These are phyloP conservation scores for Teratosphaeria epicoccoides DNA, from an alignment of 2,329 filamentous ascomycete genomes.

Conservation along the genomic window DNA sequence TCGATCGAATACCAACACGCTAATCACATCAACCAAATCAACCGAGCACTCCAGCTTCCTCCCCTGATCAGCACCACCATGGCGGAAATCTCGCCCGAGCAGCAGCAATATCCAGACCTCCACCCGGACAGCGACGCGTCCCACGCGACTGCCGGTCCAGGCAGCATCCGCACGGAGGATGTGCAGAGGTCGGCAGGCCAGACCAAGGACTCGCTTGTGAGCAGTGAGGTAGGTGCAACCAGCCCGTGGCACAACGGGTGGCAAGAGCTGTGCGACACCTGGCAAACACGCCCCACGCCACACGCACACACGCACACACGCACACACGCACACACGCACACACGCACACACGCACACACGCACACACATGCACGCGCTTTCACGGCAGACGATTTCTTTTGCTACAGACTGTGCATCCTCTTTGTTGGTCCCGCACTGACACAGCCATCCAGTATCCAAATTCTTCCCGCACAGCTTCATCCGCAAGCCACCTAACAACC, in stretches of 20 bases:
- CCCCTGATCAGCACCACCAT: constrained; percentile 5
- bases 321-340: too few species aligned
- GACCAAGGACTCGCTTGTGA: constrained; percentile 29
- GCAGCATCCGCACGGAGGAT: constrained; percentile 2
- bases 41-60: too few species aligned
- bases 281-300: neutral
- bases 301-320: too few species aligned
- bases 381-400: too few species aligned
- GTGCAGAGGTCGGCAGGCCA: constrained; percentile 9
- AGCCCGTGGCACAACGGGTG: constrained; percentile 23
- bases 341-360: too few species aligned
- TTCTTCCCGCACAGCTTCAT: neutral
- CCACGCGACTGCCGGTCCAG: constrained; percentile 6
- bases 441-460: neutral
- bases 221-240: constrained; percentile 34
- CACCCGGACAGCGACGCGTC: constrained; percentile 15
- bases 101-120: constrained; percentile 24
- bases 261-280: constrained; percentile 9
- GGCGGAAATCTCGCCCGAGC: constrained; percentile 14
- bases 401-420: neutral
- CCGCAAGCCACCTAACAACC: neutral
- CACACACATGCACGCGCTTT: neutral
- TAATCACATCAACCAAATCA: neutral
- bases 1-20: too few species aligned
- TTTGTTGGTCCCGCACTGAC: neutral